Evolutionary conservation across 257 asterid species (phyloP).

Genomic region (Primulina huaijiensis): DNA sequence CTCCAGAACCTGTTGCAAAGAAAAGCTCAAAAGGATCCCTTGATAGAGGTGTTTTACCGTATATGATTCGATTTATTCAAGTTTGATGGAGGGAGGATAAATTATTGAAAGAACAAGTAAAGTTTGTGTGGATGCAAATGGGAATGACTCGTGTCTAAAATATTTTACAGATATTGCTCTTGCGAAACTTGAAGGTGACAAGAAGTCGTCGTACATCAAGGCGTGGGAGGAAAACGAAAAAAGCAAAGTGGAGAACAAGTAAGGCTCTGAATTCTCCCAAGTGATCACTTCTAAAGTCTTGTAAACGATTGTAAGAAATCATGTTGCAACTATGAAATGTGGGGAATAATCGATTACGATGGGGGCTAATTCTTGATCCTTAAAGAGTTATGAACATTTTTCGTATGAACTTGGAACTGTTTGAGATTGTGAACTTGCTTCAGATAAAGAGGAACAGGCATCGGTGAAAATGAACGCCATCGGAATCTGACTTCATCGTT

Average conservation of each 20-base stretch:
- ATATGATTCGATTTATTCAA: background rate
- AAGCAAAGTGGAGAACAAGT: constrained; percentile 75
- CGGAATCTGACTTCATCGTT: background rate
- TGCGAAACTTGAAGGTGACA: constrained; percentile 61
- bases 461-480: background rate
- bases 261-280: constrained; percentile 21
- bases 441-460: background rate
- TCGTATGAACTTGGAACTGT: background rate
- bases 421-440: background rate
- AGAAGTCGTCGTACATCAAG: constrained; percentile 56
- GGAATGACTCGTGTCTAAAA: constrained; percentile 15
- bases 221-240: constrained; percentile 92
- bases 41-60: constrained; percentile 56
- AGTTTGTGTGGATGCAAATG: background rate
- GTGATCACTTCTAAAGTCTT: background rate
- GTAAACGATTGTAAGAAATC: background rate
- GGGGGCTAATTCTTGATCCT: too few relatives aligned
- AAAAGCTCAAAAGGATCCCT: constrained; percentile 57
- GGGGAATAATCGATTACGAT: background rate
- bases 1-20: constrained; percentile 40
- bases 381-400: background rate
- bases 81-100: too few relatives aligned
- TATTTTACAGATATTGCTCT: constrained; percentile 63
- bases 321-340: background rate
- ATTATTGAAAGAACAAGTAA: too few relatives aligned